Conservation (phyloP, 139 green algal species). For the Chlamydomonas schloesseri region DNA sequence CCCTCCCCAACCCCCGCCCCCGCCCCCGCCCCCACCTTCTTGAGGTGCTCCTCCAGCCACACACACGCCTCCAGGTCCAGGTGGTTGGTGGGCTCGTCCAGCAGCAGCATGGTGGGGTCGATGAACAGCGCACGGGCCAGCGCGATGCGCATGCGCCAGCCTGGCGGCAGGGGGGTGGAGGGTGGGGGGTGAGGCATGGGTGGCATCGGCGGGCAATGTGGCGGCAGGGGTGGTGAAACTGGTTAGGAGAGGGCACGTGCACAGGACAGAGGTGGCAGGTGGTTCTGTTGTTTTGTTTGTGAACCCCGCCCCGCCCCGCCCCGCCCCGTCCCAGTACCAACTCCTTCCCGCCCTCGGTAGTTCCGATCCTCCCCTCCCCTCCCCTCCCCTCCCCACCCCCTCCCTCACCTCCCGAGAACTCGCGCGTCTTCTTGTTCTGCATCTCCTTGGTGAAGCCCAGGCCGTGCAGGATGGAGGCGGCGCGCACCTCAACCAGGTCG, state of each 20-base stretch:
- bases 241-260: no score
- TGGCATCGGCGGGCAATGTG: no score
- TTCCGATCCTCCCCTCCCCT: not conserved
- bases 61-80: slow-evolving; percentile 96
- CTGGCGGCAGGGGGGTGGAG: slow-evolving; percentile 25
- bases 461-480: slow-evolving; percentile 92
- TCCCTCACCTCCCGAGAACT: slow-evolving; percentile 83
- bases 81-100: slow-evolving; percentile 86
- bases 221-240: no score
- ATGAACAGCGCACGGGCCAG: slow-evolving; percentile 92
- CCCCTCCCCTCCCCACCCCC: not conserved
- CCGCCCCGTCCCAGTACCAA: no score
- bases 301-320: no score
- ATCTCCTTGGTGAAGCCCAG: slow-evolving; percentile 94
- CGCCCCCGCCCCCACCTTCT: slow-evolving; percentile 69
- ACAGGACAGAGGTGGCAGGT: no score
- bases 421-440: slow-evolving; percentile 79
- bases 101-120: slow-evolving; percentile 79
- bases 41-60: slow-evolving; percentile 97
- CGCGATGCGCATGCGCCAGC: slow-evolving; percentile 97
- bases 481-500: slow-evolving; percentile 84
- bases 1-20: not conserved
- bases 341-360: no score
- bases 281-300: no score
- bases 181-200: no score